Evolutionary conservation across 768 basidiomycete genomes (phyloP), one percentile per base, ranked within the genome.

Genomic region (Mycena rebaudengoi): DNA sequence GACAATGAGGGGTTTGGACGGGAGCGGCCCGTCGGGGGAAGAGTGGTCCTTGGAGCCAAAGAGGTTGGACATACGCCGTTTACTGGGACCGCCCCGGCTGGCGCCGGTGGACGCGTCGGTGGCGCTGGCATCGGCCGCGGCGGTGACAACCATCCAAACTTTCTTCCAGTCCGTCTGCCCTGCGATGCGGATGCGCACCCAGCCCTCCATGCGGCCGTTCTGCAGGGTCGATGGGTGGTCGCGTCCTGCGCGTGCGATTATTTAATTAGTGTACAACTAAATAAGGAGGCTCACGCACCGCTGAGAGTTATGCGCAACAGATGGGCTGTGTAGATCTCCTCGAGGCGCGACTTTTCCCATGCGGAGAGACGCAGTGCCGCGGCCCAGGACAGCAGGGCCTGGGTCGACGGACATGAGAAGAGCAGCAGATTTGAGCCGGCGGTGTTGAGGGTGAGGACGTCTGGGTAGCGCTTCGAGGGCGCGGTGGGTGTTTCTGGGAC

Each of bases 141-240:
- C 84, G 62, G 80, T 81, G 6, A 98, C 79, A 7, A 90, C 86
- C 82, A 94, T 87, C 92, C 94, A 99, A 44, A 96, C 83, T 40
- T 88, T 85, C 74, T 95, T 95, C 97, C 97, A 99, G 68, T 98
- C 95, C 0, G 94, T 96, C 69, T 96, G 95, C n/a, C 97, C 96
- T n/a, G 96, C 91, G 37, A 98, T 83, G 44, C 97, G 90, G 45
- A 95, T 85, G 68, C 91, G 87, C 18, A 95, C 91, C 92, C 93
- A 96, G 1, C 96, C 97, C 74, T 98, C 96, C 82, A 95, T 85
- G 61, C 86, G 85, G 10, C 93, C 91, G 46, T 86, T 85, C 12
- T 86, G 74, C 3, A 96, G 83, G 8, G 91, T 88, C 3, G 88
- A 83, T 10, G 84, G 87, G 2, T 88, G 81, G 69, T 85, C 80